Percentiles rank a stretch among this genome's conserved stretches.
phyloP scores from a whole-genome alignment of 1,284 basidiomycete species.

The Melampsora americana region DNA sequence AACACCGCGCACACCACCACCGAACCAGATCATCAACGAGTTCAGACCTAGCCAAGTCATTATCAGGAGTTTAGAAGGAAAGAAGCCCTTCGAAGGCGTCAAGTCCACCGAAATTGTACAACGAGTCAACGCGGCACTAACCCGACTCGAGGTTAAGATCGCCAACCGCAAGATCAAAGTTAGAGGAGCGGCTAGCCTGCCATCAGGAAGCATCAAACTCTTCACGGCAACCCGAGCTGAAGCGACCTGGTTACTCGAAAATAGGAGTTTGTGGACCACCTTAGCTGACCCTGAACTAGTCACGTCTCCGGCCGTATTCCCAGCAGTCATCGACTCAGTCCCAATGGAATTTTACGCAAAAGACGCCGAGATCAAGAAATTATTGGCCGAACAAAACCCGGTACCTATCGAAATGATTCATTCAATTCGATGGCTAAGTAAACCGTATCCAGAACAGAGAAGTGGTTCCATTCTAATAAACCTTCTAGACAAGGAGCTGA shows the following conservation, averaged over 20 bases:
- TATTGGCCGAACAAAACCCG: not conserved
- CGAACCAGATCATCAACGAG: not conserved
- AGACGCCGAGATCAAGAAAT: not conserved
- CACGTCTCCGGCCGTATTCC: not conserved
- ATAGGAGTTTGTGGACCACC: not conserved
- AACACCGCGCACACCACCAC: not conserved
- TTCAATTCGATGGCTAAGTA: too few relatives aligned
- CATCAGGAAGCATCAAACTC: slow-evolving; percentile 1
- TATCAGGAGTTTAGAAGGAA: not conserved
- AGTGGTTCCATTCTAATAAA: too few relatives aligned
- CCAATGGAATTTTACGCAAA: not conserved
- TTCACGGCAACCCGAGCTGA: not conserved
- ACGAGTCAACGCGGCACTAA: not conserved
- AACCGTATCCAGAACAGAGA: too few relatives aligned
- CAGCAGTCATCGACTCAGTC: not conserved
- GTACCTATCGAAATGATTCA: not conserved
- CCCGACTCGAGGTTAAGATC: not conserved
- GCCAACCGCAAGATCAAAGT: not conserved
- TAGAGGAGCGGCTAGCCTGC: too few relatives aligned
- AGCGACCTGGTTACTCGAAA: slow-evolving; percentile 2
- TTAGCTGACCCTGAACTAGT: slow-evolving; percentile 5
- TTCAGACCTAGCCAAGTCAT: not conserved
- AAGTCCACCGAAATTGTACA: not conserved
- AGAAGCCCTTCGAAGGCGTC: not conserved
- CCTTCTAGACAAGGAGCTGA: too few relatives aligned